Conservation (phyloP, 495 filamentous ascomycete genomes). For the Clavariopsis aquatica region DNA sequence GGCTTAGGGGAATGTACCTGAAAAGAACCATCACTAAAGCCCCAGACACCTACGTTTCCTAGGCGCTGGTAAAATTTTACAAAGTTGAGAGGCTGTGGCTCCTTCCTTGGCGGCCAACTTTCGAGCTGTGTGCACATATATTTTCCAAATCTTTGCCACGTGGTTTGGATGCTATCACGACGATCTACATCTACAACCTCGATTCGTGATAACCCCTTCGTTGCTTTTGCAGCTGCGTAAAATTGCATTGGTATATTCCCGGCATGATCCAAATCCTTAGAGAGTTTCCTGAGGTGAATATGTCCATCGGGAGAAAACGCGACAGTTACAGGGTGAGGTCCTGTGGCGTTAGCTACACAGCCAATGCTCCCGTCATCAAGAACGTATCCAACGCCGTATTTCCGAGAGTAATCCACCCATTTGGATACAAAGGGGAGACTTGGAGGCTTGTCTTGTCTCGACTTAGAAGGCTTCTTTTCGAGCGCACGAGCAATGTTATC, state of each 20-base stretch:
- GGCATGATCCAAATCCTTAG: conserved; percentile 58
- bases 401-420: conserved; percentile 49
- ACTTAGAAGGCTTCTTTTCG: conserved; percentile 20
- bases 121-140: conserved; percentile 78
- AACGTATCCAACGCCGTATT: conserved; percentile 47
- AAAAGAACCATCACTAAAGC: conserved; percentile 82
- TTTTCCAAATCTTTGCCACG: conserved; percentile 90
- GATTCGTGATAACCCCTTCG: conserved; percentile 63
- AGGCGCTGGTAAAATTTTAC: conserved; percentile 88
- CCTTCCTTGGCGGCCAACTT: conserved; percentile 46
- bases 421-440: conserved; percentile 45
- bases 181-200: conserved; percentile 59
- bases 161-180: conserved; percentile 68
- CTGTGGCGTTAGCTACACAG: conserved; percentile 39
- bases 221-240: conserved; percentile 67
- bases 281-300: conserved; percentile 55
- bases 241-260: conserved; percentile 75
- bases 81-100: conserved; percentile 49
- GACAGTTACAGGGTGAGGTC: conserved; percentile 40
- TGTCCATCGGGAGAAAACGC: conserved; percentile 48
- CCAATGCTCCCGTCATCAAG: conserved; percentile 47
- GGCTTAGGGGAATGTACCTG: conserved; percentile 54
- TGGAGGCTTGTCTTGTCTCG: conserved; percentile 10
- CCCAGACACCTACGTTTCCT: conserved; percentile 86
- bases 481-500: conserved; percentile 44